phyloP scores from a whole-genome alignment of 768 basidiomycete genomes.

The Atractiella rhizophila region DNA sequence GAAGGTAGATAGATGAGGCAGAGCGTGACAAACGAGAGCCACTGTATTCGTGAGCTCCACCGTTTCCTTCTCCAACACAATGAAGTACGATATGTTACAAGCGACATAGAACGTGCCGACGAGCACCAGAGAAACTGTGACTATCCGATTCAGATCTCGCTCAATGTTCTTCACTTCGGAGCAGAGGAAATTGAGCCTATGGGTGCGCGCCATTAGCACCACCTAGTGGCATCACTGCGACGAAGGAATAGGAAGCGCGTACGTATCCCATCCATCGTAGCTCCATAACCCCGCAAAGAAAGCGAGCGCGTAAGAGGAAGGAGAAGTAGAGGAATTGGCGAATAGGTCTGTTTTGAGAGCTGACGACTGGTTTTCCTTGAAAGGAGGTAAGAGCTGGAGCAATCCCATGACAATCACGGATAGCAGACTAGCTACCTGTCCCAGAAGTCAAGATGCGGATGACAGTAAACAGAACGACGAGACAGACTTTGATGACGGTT shows the following conservation, averaged over 20 bases:
- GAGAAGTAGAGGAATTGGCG: constrained; percentile 43
- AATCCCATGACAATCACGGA: constrained; percentile 55
- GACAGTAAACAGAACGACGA: background rate
- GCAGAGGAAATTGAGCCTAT: background rate
- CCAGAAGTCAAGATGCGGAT: background rate
- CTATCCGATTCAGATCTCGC: constrained; percentile 36
- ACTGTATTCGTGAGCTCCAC: constrained; percentile 23
- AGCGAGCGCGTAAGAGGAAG: constrained; percentile 71
- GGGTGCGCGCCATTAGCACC: background rate
- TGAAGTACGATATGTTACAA: constrained; percentile 73
- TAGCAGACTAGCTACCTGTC: constrained; percentile 18
- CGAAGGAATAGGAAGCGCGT: constrained; percentile 63
- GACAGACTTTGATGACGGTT: constrained; percentile 53
- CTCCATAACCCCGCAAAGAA: constrained; percentile 47
- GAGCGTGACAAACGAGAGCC: constrained; percentile 12
- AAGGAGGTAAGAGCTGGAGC: constrained; percentile 41
- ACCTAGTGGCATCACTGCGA: constrained; percentile 35
- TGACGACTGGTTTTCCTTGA: constrained; percentile 44
- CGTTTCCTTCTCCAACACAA: constrained; percentile 36
- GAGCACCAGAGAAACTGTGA: background rate
- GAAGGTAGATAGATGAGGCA: background rate
- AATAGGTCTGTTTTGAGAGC: constrained; percentile 47
- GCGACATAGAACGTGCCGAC: constrained; percentile 39
- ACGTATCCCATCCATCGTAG: constrained; percentile 77
- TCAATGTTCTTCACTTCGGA: constrained; percentile 41